Conservation (phyloP, 257 asterid genomes). For the Verbena officinalis region DNA sequence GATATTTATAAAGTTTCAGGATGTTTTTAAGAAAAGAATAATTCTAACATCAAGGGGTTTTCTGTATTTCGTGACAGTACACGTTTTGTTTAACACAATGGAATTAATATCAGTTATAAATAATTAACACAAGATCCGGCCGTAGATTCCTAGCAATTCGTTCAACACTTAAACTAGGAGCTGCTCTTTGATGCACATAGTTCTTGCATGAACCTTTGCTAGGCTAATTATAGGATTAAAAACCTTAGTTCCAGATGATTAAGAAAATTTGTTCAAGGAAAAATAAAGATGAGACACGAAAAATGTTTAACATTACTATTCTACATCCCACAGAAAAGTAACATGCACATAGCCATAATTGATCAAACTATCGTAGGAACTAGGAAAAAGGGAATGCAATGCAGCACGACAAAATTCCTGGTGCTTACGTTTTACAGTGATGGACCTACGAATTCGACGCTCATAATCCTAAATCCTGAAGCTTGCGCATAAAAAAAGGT, state of each 20-base stretch:
- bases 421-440: constrained; percentile 24
- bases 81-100: background rate
- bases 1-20: no score
- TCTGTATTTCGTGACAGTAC: no score
- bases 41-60: no score
- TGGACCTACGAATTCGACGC: constrained; percentile 25
- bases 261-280: background rate
- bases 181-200: background rate
- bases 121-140: no score
- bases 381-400: background rate
- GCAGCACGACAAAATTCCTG: constrained; percentile 35
- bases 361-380: background rate
- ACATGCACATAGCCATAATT: no score
- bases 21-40: no score
- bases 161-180: no score
- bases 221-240: background rate
- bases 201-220: background rate
- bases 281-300: background rate
- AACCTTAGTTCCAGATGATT: background rate
- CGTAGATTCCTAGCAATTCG: no score
- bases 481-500: background rate
- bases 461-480: constrained; percentile 15
- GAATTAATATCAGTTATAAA: background rate
- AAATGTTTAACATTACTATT: background rate
- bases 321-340: background rate